Percentiles rank a stretch among this genome's conserved stretches.
phyloP scores from a whole-genome alignment of 305 asterid species.

The Andrographis paniculata region DNA sequence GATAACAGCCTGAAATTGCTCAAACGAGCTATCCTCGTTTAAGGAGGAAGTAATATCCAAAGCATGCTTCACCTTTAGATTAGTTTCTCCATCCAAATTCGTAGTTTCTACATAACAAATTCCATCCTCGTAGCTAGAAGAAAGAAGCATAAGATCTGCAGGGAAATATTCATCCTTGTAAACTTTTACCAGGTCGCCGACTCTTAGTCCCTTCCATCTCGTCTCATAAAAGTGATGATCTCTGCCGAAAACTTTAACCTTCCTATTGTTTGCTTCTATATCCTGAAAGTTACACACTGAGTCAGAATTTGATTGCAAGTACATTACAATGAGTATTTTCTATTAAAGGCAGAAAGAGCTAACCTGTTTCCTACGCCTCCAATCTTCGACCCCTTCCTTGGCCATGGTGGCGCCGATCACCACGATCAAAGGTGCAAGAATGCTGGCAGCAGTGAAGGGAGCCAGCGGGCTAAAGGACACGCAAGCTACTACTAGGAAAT shows the following conservation, averaged over 20 bases:
- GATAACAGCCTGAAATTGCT: conserved; percentile 54
- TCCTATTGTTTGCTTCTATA: conserved; percentile 79
- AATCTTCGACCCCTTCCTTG: conserved; percentile 90
- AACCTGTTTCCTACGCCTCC: conserved; percentile 94
- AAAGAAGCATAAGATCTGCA: conserved; percentile 75
- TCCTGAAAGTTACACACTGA: conserved; percentile 42
- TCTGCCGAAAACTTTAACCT: conserved; percentile 42
- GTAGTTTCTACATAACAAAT: conserved; percentile 92
- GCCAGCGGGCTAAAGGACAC: conserved; percentile 86
- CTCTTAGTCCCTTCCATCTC: conserved; percentile 74
- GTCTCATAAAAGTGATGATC: conserved; percentile 41
- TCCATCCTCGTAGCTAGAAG: conserved; percentile 85
- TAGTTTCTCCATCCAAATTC: conserved; percentile 94
- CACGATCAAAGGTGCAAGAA: conserved; percentile 64
- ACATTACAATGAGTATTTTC: no score
- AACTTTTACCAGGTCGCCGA: conserved; percentile 87
- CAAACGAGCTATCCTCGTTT: conserved; percentile 41
- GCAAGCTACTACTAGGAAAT: conserved; percentile 84
- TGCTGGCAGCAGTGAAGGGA: conserved; percentile 67
- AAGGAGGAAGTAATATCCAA: conserved; percentile 57
- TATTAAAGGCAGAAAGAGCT: background rate
- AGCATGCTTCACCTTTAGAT: conserved; percentile 93
- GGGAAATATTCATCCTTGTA: conserved; percentile 86
- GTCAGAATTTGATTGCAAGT: conserved; percentile 18
- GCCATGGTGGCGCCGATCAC: conserved; percentile 95